Conservation (phyloP, 2,329 filamentous ascomycete genomes). For the Colletotrichum salicis region DNA sequence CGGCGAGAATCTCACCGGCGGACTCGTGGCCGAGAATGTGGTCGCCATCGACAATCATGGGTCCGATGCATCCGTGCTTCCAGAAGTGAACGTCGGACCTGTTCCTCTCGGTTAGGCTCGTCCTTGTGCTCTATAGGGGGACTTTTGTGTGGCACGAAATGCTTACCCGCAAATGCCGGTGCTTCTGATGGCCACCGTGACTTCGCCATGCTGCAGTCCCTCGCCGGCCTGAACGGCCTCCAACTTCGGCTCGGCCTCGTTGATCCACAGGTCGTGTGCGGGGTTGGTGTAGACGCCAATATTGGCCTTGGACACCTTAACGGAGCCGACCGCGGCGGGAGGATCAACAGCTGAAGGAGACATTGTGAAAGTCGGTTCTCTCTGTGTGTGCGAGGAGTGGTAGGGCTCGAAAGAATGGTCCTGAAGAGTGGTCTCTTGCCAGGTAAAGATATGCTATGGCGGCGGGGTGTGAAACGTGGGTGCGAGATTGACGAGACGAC, state of each 20-base stretch:
- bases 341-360: conserved; percentile 48
- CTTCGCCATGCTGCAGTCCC: conserved; percentile 81
- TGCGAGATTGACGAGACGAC: conserved; percentile 9
- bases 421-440: neutral
- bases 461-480: conserved; percentile 18
- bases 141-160: neutral
- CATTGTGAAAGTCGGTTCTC: conserved; percentile 41
- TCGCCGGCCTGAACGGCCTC: conserved; percentile 78
- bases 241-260: conserved; percentile 77
- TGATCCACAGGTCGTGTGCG: conserved; percentile 89
- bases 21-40: conserved; percentile 97
- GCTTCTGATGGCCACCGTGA: conserved; percentile 89
- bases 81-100: conserved; percentile 97
- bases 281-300: conserved; percentile 98
- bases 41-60: conserved; percentile 89
- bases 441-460: neutral
- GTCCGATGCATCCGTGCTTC: conserved; percentile 93
- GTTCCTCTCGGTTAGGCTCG: conserved; percentile 35
- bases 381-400: neutral
- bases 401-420: neutral
- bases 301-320: conserved; percentile 77
- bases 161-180: conserved; percentile 93
- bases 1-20: conserved; percentile 83
- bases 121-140: neutral
- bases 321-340: conserved; percentile 37